These are phyloP conservation scores for Penicillium simplicissimum DNA, from an alignment of 495 filamentous ascomycete genomes.

Conservation along the genomic window DNA sequence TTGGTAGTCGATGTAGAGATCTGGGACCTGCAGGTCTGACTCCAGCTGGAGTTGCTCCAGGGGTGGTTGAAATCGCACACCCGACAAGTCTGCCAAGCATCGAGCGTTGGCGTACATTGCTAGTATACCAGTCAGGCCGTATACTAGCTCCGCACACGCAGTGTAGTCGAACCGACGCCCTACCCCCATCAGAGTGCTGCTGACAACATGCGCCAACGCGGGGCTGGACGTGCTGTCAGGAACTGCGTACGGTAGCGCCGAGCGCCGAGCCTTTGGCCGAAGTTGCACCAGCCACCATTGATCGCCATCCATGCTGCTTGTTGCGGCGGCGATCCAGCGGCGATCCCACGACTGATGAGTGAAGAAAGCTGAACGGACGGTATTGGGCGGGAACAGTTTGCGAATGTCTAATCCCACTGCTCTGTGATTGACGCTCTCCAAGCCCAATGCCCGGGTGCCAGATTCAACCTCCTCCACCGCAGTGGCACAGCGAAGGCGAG, in stretches of 20 bases:
- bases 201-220: constrained; percentile 33
- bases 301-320: constrained; percentile 71
- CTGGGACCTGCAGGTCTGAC: constrained; percentile 35
- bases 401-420: constrained; percentile 59
- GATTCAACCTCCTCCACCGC: constrained; percentile 64
- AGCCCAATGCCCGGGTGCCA: constrained; percentile 60
- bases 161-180: constrained; percentile 27
- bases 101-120: constrained; percentile 45
- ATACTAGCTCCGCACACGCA: constrained; percentile 39
- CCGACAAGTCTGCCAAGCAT: constrained; percentile 37
- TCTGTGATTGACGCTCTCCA: constrained; percentile 56
- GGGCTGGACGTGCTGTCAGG: constrained; percentile 12
- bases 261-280: constrained; percentile 23
- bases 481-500: constrained; percentile 56
- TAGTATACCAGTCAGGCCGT: constrained; percentile 43
- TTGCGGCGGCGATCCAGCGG: constrained; percentile 69
- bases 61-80: constrained; percentile 35
- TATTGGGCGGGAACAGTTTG: constrained; percentile 59
- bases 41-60: constrained; percentile 38
- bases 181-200: constrained; percentile 25
- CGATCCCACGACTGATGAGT: constrained; percentile 59
- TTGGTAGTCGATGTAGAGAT: constrained; percentile 40
- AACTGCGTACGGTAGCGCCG: constrained; percentile 8
- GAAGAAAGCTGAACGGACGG: constrained; percentile 63
- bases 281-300: constrained; percentile 73